A percentile compares a stretch with the other conserved stretches of the same genome.
Evolutionary conservation across 371 early-diverging fungal genomes (phyloP).

Genomic region (Apophysomyces variabilis): DNA sequence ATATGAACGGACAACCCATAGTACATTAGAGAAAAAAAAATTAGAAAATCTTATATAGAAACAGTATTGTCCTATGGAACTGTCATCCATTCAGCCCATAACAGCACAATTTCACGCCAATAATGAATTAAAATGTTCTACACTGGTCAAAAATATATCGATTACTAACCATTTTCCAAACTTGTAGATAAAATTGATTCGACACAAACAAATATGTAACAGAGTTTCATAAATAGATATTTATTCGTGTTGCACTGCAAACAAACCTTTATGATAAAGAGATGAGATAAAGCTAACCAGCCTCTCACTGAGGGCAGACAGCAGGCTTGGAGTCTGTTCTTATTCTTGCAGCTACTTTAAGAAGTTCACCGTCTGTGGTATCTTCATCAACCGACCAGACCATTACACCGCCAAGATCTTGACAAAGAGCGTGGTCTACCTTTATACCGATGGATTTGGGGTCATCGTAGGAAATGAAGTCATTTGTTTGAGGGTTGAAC

Average conservation of each 20-base stretch:
- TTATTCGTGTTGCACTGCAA: slow-evolving; percentile 3
- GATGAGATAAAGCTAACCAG: background rate
- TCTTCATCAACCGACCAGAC: slow-evolving; percentile 63
- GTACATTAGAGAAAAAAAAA: too few relatives aligned
- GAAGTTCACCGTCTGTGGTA: slow-evolving; percentile 52
- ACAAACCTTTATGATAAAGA: too few relatives aligned
- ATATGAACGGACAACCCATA: too few relatives aligned
- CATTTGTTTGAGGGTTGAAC: slow-evolving; percentile 57
- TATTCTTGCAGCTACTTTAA: slow-evolving; percentile 41
- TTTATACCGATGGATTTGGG: slow-evolving; percentile 58
- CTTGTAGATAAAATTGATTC: too few relatives aligned
- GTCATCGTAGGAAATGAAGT: slow-evolving; percentile 72
- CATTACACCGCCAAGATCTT: slow-evolving; percentile 62
- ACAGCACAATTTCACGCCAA: too few relatives aligned
- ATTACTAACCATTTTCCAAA: too few relatives aligned
- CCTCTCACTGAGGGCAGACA: background rate
- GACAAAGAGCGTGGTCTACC: slow-evolving; percentile 49
- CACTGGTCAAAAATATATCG: too few relatives aligned
- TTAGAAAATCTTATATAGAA: too few relatives aligned
- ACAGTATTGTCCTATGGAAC: too few relatives aligned
- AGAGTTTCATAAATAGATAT: background rate
- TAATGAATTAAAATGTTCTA: too few relatives aligned
- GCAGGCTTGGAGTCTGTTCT: slow-evolving; percentile 19
- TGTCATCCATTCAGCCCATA: too few relatives aligned
- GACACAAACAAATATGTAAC: background rate